Evolutionary conservation across 352 stramenopile genomes (phyloP).

Genomic region (Globisporangium middletonii): DNA sequence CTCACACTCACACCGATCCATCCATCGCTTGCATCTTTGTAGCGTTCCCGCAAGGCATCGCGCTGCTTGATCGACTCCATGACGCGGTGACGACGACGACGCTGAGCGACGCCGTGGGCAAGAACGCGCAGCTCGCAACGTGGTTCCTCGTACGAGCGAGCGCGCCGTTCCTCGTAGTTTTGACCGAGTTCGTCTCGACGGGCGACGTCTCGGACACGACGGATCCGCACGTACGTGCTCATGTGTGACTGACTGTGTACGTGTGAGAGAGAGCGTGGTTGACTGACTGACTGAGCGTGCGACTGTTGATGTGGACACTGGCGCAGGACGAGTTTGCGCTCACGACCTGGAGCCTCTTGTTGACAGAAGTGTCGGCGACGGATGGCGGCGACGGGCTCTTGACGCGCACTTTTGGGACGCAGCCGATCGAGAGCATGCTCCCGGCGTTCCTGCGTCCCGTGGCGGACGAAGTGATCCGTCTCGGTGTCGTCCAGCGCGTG

Average conservation of each 20-base stretch:
- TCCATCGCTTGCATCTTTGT: constrained; percentile 1
- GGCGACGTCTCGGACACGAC: constrained; percentile 35
- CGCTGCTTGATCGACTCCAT: constrained; percentile 44
- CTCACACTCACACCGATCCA: not conserved
- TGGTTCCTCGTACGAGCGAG: constrained; percentile 58
- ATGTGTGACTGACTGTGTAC: not conserved
- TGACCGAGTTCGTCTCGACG: constrained; percentile 43
- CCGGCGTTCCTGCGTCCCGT: constrained; percentile 27
- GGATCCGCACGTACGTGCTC: constrained; percentile 44
- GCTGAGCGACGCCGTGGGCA: constrained; percentile 28
- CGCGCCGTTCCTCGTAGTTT: constrained; percentile 38
- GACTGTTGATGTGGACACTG: not conserved
- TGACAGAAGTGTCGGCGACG: constrained; percentile 19
- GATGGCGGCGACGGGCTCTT: constrained; percentile 30
- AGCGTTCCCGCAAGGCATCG: constrained; percentile 46
- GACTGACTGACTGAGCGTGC: not conserved
- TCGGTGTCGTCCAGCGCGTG: constrained; percentile 34
- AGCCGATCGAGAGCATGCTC: constrained; percentile 18
- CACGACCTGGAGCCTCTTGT: constrained; percentile 32
- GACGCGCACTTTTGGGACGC: constrained; percentile 9
- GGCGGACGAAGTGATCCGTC: constrained; percentile 17
- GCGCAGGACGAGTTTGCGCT: constrained; percentile 39
- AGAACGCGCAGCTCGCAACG: constrained; percentile 22
- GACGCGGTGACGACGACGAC: constrained; percentile 24
- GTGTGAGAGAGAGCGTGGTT: no score